Conservation (phyloP, 2,329 filamentous ascomycete genomes). For the Cytospora paraplurivora region DNA sequence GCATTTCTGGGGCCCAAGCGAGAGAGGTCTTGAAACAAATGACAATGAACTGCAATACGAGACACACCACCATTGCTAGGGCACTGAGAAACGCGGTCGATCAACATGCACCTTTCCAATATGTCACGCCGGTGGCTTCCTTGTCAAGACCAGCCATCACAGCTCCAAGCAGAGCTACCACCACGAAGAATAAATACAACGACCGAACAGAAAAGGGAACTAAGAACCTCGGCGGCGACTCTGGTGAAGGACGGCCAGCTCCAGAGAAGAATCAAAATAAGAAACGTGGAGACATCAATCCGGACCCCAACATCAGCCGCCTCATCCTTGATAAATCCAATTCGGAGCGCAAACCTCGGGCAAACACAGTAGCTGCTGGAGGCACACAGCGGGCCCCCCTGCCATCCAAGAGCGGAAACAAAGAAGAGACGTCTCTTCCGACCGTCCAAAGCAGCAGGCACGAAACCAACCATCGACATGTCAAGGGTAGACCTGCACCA, state of each 20-base stretch:
- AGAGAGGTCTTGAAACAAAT: not conserved
- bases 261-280: too few relatives aligned
- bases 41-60: not conserved
- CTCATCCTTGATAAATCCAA: not conserved
- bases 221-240: too few relatives aligned
- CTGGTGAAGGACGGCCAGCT: too few relatives aligned
- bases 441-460: not conserved
- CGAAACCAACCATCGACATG: not conserved
- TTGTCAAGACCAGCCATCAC: not conserved
- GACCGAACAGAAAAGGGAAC: too few relatives aligned
- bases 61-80: not conserved
- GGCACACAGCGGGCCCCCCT: not conserved
- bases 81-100: constrained; percentile 1
- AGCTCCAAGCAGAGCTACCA: not conserved
- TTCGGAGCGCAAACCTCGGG: not conserved
- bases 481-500: not conserved
- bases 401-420: not conserved
- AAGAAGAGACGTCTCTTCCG: not conserved
- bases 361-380: not conserved
- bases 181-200: too few relatives aligned
- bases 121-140: not conserved
- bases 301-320: not conserved
- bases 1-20: not conserved
- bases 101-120: not conserved
- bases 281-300: not conserved